Conservation (phyloP, 495 filamentous ascomycete species). For the Achaetomiella virescens region DNA sequence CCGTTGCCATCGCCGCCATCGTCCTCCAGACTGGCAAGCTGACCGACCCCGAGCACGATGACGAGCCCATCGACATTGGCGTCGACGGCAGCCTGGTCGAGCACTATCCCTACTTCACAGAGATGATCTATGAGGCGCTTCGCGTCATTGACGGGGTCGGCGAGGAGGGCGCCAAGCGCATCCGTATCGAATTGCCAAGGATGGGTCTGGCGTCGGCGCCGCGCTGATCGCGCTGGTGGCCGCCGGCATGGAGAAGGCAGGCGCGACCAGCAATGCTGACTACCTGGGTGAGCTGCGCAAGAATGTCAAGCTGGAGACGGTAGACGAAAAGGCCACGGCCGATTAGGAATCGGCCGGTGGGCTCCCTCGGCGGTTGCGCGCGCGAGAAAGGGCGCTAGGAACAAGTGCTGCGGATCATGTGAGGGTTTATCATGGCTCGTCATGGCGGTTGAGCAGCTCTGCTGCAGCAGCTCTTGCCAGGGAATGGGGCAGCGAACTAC, state of each 20-base stretch:
- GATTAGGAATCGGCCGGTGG: slow-evolving; percentile 26
- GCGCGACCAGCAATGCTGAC: slow-evolving; percentile 7
- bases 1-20: slow-evolving; percentile 77
- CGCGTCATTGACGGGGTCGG: slow-evolving; percentile 66
- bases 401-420: slow-evolving; percentile 18
- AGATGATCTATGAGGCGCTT: slow-evolving; percentile 66
- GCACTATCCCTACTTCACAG: slow-evolving; percentile 84
- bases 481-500: too few species aligned
- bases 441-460: neutral
- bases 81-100: slow-evolving; percentile 89
- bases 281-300: slow-evolving; percentile 21
- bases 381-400: neutral
- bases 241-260: slow-evolving; percentile 44
- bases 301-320: slow-evolving; percentile 18
- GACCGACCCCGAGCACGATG: slow-evolving; percentile 32
- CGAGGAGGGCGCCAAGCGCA: slow-evolving; percentile 61
- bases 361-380: neutral
- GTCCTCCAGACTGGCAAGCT: slow-evolving; percentile 69
- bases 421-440: neutral
- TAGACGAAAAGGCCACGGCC: slow-evolving; percentile 19
- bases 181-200: slow-evolving; percentile 93
- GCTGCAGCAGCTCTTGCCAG: too few species aligned
- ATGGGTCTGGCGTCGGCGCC: slow-evolving; percentile 86
- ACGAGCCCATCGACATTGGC: slow-evolving; percentile 75
- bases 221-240: slow-evolving; percentile 81